Conservation (phyloP, 108 stramenopile genomes). For the Chaetoceros muelleri region DNA sequence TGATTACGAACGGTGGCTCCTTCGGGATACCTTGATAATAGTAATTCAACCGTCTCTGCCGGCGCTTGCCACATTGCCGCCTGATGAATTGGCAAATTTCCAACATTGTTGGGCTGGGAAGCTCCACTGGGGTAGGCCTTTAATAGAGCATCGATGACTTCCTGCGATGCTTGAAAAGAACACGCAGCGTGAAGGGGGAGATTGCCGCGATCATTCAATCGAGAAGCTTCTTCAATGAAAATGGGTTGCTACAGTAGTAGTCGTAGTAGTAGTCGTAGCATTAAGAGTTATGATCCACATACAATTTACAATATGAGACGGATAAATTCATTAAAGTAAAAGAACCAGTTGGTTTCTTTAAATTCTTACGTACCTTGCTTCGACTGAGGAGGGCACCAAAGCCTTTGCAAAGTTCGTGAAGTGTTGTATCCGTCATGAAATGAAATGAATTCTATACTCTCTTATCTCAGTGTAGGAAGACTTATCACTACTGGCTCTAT, state of each 20-base stretch:
- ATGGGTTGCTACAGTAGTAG: conserved; percentile 44
- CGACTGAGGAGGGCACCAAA: conserved; percentile 80
- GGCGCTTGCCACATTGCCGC: conserved; percentile 86
- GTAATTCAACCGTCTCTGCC: conserved; percentile 58
- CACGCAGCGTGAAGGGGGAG: conserved; percentile 82
- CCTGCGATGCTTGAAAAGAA: conserved; percentile 72
- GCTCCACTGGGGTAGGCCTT: conserved; percentile 67
- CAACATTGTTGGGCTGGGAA: conserved; percentile 63
- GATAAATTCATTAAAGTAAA: too few species aligned
- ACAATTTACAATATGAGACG: too few species aligned
- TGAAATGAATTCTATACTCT: too few species aligned
- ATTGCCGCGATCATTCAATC: conserved; percentile 80
- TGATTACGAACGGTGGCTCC: conserved; percentile 79
- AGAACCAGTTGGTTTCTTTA: too few species aligned
- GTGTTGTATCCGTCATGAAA: conserved; percentile 71
- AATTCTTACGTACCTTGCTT: conserved; percentile 48
- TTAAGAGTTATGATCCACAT: too few species aligned
- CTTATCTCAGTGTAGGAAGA: not conserved
- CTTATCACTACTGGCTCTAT: too few species aligned
- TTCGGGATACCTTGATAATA: conserved; percentile 62
- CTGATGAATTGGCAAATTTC: conserved; percentile 82
- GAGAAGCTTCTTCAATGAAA: conserved; percentile 80
- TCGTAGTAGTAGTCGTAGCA: too few species aligned
- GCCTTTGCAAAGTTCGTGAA: conserved; percentile 83
- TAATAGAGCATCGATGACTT: conserved; percentile 70